phyloP scores from a whole-genome alignment of 2,329 filamentous ascomycete species.

The Neodidymelliopsis sp. region DNA sequence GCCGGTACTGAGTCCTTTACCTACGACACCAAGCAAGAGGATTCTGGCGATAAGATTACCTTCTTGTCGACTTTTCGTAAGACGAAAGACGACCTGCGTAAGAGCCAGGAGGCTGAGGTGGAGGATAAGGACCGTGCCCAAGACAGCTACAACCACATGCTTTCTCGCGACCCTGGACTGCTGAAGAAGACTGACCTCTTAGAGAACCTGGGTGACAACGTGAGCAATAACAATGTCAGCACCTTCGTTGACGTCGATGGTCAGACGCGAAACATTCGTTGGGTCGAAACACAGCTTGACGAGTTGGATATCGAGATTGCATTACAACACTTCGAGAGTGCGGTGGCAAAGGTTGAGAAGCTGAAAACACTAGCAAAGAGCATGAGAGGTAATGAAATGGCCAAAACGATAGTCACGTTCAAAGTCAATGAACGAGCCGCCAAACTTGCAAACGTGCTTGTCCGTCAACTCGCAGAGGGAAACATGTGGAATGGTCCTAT shows the following conservation, averaged over 20 bases:
- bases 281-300: slow-evolving; percentile 95
- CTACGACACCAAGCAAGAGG: slow-evolving; percentile 85
- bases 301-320: slow-evolving; percentile 96
- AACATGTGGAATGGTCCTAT: slow-evolving; percentile 81
- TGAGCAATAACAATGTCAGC: slow-evolving; percentile 73
- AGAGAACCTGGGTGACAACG: slow-evolving; percentile 71
- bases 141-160: slow-evolving; percentile 86
- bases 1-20: slow-evolving; percentile 92
- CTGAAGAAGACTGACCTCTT: slow-evolving; percentile 82
- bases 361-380: slow-evolving; percentile 79
- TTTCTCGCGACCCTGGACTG: slow-evolving; percentile 76
- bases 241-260: slow-evolving; percentile 96
- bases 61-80: slow-evolving; percentile 91
- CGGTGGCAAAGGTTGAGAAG: slow-evolving; percentile 84
- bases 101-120: slow-evolving; percentile 83
- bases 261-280: slow-evolving; percentile 93
- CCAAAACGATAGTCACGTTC: slow-evolving; percentile 89
- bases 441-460: slow-evolving; percentile 77
- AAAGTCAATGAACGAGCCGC: slow-evolving; percentile 87
- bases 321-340: slow-evolving; percentile 84
- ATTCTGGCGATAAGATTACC: slow-evolving; percentile 78
- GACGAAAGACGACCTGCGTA: slow-evolving; percentile 88
- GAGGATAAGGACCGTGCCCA: slow-evolving; percentile 84
- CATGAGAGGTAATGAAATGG: slow-evolving; percentile 83
- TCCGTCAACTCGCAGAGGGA: slow-evolving; percentile 77